A percentile compares a stretch with the other conserved stretches of the same genome.
These are phyloP conservation scores for Aphanomyces euteiches DNA, from an alignment of 352 stramenopile species.

Conservation along the genomic window DNA sequence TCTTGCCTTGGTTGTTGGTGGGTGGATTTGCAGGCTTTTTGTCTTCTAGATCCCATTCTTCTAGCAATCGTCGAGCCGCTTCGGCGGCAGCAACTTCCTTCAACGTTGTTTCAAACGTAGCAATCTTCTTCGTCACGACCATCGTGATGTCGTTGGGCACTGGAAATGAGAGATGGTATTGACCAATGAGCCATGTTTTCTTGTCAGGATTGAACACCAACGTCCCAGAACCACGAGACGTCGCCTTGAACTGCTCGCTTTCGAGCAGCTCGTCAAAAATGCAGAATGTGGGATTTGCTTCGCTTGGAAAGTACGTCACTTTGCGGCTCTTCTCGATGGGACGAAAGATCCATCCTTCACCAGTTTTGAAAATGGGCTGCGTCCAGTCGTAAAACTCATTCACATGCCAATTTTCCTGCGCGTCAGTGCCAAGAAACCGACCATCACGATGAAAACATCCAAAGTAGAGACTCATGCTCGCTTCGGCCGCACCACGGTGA, in stretches of 20 bases:
- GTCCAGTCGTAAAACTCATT: constrained; percentile 28
- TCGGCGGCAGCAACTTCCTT: constrained; percentile 11
- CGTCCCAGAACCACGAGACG: constrained; percentile 24
- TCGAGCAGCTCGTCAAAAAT: constrained; percentile 27
- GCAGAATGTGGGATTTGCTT: constrained; percentile 12
- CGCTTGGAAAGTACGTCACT: constrained; percentile 18
- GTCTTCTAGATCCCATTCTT: constrained; percentile 30
- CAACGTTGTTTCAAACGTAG: constrained; percentile 9
- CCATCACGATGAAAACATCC: constrained; percentile 25
- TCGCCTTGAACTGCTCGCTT: constrained; percentile 25
- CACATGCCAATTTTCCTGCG: constrained; percentile 27
- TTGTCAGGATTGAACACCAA: constrained; percentile 10
- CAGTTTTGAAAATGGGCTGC: constrained; percentile 13
- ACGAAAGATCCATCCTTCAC: constrained; percentile 20
- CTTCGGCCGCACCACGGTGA: constrained; percentile 13
- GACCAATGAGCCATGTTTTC: constrained; percentile 14
- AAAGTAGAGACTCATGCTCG: constrained; percentile 21
- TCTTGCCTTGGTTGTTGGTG: constrained; percentile 1
- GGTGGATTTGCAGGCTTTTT: neutral
- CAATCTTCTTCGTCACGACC: constrained; percentile 25
- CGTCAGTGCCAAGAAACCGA: constrained; percentile 26
- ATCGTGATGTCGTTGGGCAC: constrained; percentile 27
- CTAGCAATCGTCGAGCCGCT: constrained; percentile 16
- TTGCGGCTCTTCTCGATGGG: constrained; percentile 19
- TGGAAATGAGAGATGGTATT: constrained; percentile 29